Evolutionary conservation across 495 filamentous ascomycete species (phyloP), one percentile per base, ranked within the genome.

Genomic region (Neurospora hispaniola): DNA sequence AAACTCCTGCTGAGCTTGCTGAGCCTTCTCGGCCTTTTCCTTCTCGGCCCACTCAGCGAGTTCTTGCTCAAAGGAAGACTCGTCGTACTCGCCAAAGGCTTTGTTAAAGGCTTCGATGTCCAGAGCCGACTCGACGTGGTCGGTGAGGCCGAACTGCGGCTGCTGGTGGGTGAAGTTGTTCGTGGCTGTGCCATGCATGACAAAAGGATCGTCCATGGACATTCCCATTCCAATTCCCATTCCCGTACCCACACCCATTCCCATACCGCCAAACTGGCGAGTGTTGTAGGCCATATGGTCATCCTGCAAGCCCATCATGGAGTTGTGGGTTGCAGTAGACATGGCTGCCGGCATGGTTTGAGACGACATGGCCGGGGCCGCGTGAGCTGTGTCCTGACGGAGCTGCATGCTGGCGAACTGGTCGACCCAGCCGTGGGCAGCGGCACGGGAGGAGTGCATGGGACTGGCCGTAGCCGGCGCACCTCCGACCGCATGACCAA

Each of bases 21-120:
- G 70, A 35, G 35, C 54, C 14, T 62, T 62, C 54, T 62, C 54
- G 54, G 54, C 54, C 54, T 62, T 62, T 35, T 62, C 54, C 40
- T 73, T 39, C 72, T 75, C 66, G n/a, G 73, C 41, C 73, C 72
- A 75, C n/a, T 74, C 69, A 46, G 77, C 74, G 35, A 80, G 69
- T 46, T 81, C 74, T 7, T 72, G 44, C 31, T 74, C 70, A 43
- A 76, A 76, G 23, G 73, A 72, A 3, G 38, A 70, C 4, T 76
- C 71, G 62, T 77, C 76, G 59, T 79, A 78, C 16, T 78, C 77
- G 41, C 69, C 79, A 59, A 81, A 80, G 0, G 75, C 75, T 18
- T 70, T 68, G 71, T 76, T 76, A 71, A 81, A 81, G 40, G 78
- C 78, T 12, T 81, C 78, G 38, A 73, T 70, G 54, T 80, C 76